Evolutionary conservation across 352 stramenopile genomes (phyloP), one percentile per base, ranked within the genome.

Genomic region (Globisporangium cystogenes): DNA sequence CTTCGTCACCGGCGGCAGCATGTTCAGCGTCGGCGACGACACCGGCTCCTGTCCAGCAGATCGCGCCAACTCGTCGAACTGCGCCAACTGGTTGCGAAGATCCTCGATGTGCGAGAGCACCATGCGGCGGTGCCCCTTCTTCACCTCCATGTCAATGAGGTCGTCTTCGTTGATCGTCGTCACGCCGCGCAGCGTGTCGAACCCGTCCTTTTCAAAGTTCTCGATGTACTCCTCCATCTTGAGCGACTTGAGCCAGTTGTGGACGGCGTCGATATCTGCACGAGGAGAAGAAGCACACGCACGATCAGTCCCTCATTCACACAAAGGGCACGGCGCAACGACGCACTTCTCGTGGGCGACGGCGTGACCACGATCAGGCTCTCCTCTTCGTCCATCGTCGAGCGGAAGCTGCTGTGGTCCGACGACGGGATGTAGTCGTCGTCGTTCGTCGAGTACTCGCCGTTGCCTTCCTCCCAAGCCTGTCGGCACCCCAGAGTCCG

Each of bases 181-280:
- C 29, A 95, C 82, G 37, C 82, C 82, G 45, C 82, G 79, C 12
- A 95, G 60, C 41, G 82, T 93, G 64, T 95, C 84, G 56, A 95
- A 95, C 18, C 84, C 84, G 62, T 95, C 84, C 50, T 87, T 86
- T 54, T 95, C 82, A 61, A 95, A 95, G 67, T 86, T 88, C 51
- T 86, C 70, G 29, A 79, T 86, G 63, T 95, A 93, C 65, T 92
- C 80, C 55, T 91, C 84, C 77, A 94, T 90, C 56, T 94, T 87
- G 54, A 94, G 72, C 31, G 73, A 76, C 68, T 87, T 92, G 42
- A 94, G 74, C 84, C 84, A 95, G 55, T 87, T 86, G 53, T 78
- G 67, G 41, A 94, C 79, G 15, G 81, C 82, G 44, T 89, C 74
- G 43, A 92, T 87, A 63, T 92, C 83, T 92, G 49, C 24, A 37